phyloP scores from a whole-genome alignment of 352 stramenopile species.

The Pythium oligandrum region DNA sequence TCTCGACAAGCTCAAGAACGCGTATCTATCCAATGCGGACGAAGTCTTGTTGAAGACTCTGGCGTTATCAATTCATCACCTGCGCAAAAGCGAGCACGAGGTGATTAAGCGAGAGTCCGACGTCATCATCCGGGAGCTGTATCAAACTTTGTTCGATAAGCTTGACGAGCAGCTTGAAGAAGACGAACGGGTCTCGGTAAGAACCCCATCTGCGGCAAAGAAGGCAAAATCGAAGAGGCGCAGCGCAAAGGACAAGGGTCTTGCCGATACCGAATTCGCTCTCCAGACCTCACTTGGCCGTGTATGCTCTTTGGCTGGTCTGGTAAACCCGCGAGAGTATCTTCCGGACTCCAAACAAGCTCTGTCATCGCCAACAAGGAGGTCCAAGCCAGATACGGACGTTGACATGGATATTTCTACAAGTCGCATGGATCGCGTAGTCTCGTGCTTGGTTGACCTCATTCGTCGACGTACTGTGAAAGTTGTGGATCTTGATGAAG shows the following conservation, averaged over 20 bases:
- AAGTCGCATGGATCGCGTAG: conserved; percentile 34
- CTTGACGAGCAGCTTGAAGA: conserved; percentile 41
- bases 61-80: conserved; percentile 57
- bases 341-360: conserved; percentile 19
- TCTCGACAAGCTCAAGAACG: conserved; percentile 72
- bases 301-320: conserved; percentile 55
- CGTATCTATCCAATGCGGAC: conserved; percentile 61
- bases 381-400: not conserved
- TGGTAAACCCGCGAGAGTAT: conserved; percentile 64
- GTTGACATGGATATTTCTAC: not conserved
- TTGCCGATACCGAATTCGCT: conserved; percentile 65
- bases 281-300: conserved; percentile 55
- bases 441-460: conserved; percentile 29
- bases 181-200: conserved; percentile 37
- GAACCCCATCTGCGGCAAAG: conserved; percentile 7
- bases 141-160: conserved; percentile 68
- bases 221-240: conserved; percentile 16
- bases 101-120: conserved; percentile 77
- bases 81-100: conserved; percentile 67
- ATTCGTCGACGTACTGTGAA: conserved; percentile 44
- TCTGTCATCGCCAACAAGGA: not conserved
- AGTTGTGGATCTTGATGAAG: conserved; percentile 40
- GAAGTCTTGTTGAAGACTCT: conserved; percentile 67
- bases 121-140: conserved; percentile 64
- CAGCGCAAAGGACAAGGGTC: conserved; percentile 32